A percentile compares a stretch with the other conserved stretches of the same genome.
Evolutionary conservation across 352 stramenopile genomes (phyloP).

Genomic region (Aphanomyces euteiches): DNA sequence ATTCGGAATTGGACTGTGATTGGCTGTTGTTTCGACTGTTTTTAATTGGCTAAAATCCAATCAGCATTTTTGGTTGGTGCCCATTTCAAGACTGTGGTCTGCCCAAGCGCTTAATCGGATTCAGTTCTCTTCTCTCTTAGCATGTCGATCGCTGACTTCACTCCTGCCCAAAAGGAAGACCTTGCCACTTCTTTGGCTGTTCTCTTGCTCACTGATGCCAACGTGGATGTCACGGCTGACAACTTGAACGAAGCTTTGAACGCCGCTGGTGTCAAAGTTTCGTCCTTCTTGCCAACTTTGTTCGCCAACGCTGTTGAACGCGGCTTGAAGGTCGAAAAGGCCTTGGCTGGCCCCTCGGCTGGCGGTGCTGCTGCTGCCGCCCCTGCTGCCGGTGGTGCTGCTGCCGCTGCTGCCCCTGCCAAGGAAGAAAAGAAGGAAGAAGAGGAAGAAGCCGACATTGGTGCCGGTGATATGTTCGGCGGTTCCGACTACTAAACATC

Average conservation of each 20-base stretch:
- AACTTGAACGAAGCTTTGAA: slow-evolving; percentile 67
- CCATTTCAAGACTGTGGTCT: slow-evolving; percentile 28
- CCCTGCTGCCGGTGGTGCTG: slow-evolving; percentile 40
- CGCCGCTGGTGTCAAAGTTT: slow-evolving; percentile 75
- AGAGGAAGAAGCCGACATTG: slow-evolving; percentile 81
- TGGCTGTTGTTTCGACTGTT: not conserved
- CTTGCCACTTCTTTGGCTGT: slow-evolving; percentile 79
- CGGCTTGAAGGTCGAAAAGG: slow-evolving; percentile 83
- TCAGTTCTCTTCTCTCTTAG: slow-evolving; percentile 33
- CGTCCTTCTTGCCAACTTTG: slow-evolving; percentile 72
- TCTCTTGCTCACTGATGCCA: slow-evolving; percentile 70
- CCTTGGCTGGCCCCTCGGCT: slow-evolving; percentile 81
- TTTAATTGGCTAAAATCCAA: slow-evolving; percentile 6
- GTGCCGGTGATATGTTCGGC: slow-evolving; percentile 86
- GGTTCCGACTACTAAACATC: slow-evolving; percentile 73
- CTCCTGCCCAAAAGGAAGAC: slow-evolving; percentile 79
- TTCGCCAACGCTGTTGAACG: slow-evolving; percentile 79
- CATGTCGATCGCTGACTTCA: slow-evolving; percentile 83
- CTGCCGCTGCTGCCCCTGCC: slow-evolving; percentile 38
- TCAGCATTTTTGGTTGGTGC: slow-evolving; percentile 20
- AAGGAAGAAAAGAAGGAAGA: slow-evolving; percentile 81
- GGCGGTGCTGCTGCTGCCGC: slow-evolving; percentile 59
- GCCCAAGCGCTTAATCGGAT: slow-evolving; percentile 29
- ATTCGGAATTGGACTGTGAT: not conserved
- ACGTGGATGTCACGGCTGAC: slow-evolving; percentile 74